A percentile compares a stretch with the other conserved stretches of the same genome.
Evolutionary conservation across 441 rosid genomes (phyloP).

Genomic region (Croton setiger): DNA sequence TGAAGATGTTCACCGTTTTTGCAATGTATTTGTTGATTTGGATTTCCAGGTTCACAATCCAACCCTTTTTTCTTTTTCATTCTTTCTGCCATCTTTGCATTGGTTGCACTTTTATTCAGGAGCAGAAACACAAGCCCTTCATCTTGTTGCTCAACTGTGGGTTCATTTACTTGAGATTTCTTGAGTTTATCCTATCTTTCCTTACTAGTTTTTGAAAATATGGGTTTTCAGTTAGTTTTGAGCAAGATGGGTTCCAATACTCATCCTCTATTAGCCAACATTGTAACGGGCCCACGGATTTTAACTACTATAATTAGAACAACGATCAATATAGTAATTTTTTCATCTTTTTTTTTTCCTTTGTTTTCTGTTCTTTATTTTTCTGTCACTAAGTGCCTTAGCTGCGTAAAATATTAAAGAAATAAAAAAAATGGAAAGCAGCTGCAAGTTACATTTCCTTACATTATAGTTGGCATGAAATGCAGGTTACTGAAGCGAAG

Average conservation of each 20-base stretch:
- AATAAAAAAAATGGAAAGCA: background rate
- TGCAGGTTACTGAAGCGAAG: conserved; percentile 73
- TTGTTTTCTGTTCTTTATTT: background rate
- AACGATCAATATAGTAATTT: too few relatives aligned
- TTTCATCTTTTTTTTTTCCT: background rate
- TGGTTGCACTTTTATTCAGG: background rate
- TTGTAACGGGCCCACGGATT: too few relatives aligned
- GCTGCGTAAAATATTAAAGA: background rate
- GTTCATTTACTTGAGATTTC: too few relatives aligned
- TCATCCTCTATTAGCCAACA: too few relatives aligned
- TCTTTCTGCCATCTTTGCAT: conserved; percentile 2
- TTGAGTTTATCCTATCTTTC: too few relatives aligned
- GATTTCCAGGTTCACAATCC: conserved; percentile 71
- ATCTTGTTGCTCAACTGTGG: background rate
- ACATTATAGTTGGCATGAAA: background rate
- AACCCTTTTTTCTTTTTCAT: conserved; percentile 5
- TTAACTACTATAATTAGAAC: too few relatives aligned
- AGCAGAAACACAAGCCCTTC: background rate
- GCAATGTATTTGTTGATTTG: conserved; percentile 73
- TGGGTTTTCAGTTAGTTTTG: too few relatives aligned
- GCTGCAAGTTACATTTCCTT: background rate
- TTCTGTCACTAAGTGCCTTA: too few relatives aligned
- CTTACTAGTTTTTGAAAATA: too few relatives aligned
- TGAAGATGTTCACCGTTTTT: conserved; percentile 81
- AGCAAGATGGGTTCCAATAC: too few relatives aligned